Conservation (phyloP, 306 rosid species). For the Prunus davidiana region DNA sequence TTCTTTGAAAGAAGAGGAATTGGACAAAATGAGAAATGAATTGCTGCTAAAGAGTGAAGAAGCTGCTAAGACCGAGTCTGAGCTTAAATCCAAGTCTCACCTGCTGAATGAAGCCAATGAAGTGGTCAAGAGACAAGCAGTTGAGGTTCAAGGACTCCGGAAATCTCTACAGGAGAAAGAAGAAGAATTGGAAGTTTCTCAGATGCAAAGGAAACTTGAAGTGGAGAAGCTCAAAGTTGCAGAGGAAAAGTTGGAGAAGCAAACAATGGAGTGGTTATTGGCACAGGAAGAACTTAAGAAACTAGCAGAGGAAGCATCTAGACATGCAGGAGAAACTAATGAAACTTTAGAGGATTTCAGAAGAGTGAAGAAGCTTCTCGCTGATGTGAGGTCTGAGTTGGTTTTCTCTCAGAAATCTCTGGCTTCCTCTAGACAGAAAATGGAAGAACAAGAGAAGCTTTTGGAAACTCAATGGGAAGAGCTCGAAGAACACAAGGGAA, state of each 20-base stretch:
- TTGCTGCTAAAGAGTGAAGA: slow-evolving; percentile 58
- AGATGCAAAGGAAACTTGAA: slow-evolving; percentile 43
- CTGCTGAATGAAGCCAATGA: slow-evolving; percentile 69
- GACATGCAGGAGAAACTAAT: slow-evolving; percentile 43
- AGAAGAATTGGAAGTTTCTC: slow-evolving; percentile 43
- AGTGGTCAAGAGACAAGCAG: slow-evolving; percentile 63
- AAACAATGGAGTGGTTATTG: slow-evolving; percentile 66
- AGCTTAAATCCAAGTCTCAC: slow-evolving; percentile 56
- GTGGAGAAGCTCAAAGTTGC: slow-evolving; percentile 61
- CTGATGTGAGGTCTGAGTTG: slow-evolving; percentile 67
- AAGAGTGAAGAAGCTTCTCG: slow-evolving; percentile 71
- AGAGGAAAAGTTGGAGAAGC: slow-evolving; percentile 70
- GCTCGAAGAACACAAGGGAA: slow-evolving; percentile 61
- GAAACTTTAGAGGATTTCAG: slow-evolving; percentile 58
- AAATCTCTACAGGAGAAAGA: slow-evolving; percentile 53
- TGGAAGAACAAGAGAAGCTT: slow-evolving; percentile 73
- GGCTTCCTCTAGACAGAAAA: slow-evolving; percentile 59
- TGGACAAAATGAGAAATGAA: slow-evolving; percentile 51
- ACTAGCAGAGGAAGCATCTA: slow-evolving; percentile 52
- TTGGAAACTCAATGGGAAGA: slow-evolving; percentile 56
- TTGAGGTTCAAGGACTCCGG: slow-evolving; percentile 57
- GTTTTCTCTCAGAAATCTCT: slow-evolving; percentile 86
- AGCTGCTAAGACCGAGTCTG: slow-evolving; percentile 39
- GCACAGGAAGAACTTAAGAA: slow-evolving; percentile 74
- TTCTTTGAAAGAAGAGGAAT: slow-evolving; percentile 61